These are phyloP conservation scores for Coemansia sp. DNA, from an alignment of 192 early-diverging fungal species.

Conservation along the genomic window DNA sequence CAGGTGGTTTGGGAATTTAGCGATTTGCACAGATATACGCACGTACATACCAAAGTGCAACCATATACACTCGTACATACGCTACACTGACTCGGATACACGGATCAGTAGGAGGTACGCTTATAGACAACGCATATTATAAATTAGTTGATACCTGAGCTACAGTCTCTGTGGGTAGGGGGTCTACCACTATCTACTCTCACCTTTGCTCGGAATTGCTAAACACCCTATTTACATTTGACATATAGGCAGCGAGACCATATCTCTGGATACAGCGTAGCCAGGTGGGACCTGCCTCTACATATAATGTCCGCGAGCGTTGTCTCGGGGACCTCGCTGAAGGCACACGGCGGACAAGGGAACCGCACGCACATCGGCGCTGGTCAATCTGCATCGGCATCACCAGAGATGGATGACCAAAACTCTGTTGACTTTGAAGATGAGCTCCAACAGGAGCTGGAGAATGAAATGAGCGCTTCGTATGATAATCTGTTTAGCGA, in stretches of 20 bases:
- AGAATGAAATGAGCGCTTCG: constrained; percentile 52
- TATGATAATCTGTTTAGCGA: constrained; percentile 47
- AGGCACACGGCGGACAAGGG: constrained; percentile 21
- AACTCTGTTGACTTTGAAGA: constrained; percentile 43
- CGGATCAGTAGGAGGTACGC: neutral
- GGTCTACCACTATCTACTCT: neutral
- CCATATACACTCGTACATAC: neutral
- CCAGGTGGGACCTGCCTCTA: neutral
- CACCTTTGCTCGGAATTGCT: neutral
- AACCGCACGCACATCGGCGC: constrained; percentile 22
- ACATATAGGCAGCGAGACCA: neutral
- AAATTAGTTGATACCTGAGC: neutral
- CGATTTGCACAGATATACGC: neutral
- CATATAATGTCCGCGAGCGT: constrained; percentile 52
- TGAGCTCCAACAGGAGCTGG: constrained; percentile 51
- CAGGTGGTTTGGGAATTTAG: neutral
- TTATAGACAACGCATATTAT: neutral
- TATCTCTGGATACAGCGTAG: constrained; percentile 1
- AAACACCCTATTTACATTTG: neutral
- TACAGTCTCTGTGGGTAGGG: neutral
- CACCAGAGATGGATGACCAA: constrained; percentile 32
- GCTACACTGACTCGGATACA: neutral
- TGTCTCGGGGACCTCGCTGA: constrained; percentile 29
- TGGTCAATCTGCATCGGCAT: constrained; percentile 28
- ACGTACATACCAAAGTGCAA: neutral